Evolutionary conservation across 176 grass and related monocot species (phyloP).

Genomic region (Hordeum marinum): DNA sequence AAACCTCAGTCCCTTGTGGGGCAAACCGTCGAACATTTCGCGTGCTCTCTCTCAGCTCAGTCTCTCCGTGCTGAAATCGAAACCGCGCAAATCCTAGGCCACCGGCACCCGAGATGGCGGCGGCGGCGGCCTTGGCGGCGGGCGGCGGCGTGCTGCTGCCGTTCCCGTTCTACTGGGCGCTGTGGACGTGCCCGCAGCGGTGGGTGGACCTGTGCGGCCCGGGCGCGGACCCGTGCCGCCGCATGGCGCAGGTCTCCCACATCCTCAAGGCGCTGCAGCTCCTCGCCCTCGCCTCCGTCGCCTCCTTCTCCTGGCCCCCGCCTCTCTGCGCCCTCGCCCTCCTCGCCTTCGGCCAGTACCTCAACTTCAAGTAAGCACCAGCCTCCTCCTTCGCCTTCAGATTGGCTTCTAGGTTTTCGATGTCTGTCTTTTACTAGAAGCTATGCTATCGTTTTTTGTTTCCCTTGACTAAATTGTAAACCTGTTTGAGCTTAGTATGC

Average conservation of each 20-base stretch:
- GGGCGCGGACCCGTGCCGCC: slow-evolving; percentile 62
- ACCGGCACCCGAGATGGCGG: neutral
- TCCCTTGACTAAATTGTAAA: neutral
- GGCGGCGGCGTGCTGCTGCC: slow-evolving; percentile 53
- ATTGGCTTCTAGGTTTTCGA: neutral
- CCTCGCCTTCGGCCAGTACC: slow-evolving; percentile 67
- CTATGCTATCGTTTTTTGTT: neutral
- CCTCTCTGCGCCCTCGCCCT: slow-evolving; percentile 51
- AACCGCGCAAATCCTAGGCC: neutral
- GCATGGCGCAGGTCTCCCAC: slow-evolving; percentile 92
- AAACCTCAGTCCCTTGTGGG: neutral
- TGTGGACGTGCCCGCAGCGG: slow-evolving; percentile 68
- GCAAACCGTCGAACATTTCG: slow-evolving; percentile 25
- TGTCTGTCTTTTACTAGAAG: neutral
- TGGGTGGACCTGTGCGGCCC: slow-evolving; percentile 81
- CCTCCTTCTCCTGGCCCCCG: slow-evolving; percentile 60
- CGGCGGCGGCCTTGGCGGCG: slow-evolving; percentile 14
- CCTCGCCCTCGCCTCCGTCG: slow-evolving; percentile 68
- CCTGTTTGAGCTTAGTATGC: neutral
- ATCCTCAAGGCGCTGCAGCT: slow-evolving; percentile 73
- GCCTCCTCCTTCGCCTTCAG: neutral
- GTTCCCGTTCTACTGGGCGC: slow-evolving; percentile 82
- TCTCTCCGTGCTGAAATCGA: neutral
- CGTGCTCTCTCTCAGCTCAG: neutral
- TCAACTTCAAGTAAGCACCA: slow-evolving; percentile 86